Percentiles rank a stretch among this genome's conserved stretches.
Evolutionary conservation across 805 yeast species (phyloP).

Genomic region (Pichia insulana): DNA sequence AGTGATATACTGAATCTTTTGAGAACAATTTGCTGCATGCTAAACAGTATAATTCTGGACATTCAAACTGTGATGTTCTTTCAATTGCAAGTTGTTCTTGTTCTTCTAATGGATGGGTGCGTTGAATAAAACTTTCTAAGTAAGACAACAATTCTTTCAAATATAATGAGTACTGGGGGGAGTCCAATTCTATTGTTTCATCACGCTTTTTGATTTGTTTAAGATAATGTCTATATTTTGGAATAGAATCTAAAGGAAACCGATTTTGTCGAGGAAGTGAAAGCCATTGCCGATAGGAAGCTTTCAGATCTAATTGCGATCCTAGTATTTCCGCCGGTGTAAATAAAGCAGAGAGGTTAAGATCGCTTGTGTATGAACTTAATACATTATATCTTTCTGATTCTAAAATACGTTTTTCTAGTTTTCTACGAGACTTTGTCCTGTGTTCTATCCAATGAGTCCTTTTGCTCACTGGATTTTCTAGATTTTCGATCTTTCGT

Average conservation of each 20-base stretch:
- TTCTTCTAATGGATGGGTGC: conserved; percentile 39
- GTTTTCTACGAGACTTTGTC: conserved; percentile 2
- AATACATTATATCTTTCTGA: conserved; percentile 1
- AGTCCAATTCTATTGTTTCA: conserved; percentile 22
- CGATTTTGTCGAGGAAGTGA: conserved; percentile 28
- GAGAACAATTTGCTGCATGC: conserved; percentile 59
- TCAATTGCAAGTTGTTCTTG: conserved; percentile 14
- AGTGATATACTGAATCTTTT: conserved; percentile 53
- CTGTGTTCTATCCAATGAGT: neutral
- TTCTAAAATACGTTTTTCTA: conserved; percentile 13
- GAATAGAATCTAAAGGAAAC: conserved; percentile 8
- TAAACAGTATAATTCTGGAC: conserved; percentile 33
- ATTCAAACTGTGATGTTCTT: conserved; percentile 18
- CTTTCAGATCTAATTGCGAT: conserved; percentile 47
- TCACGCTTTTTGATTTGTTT: conserved; percentile 7
- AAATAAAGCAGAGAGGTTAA: conserved; percentile 31
- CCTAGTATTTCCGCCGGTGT: conserved; percentile 59
- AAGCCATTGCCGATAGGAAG: conserved; percentile 45
- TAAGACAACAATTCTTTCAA: conserved; percentile 40
- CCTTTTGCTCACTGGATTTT: neutral
- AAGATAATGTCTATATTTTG: conserved; percentile 17
- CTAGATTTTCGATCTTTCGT: neutral
- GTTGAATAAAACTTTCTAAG: conserved; percentile 37
- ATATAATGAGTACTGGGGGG: conserved; percentile 34
- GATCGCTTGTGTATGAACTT: conserved; percentile 2